These are phyloP conservation scores for Fraxinus cuspidata DNA, from an alignment of 257 asterid species.

Conservation along the genomic window DNA sequence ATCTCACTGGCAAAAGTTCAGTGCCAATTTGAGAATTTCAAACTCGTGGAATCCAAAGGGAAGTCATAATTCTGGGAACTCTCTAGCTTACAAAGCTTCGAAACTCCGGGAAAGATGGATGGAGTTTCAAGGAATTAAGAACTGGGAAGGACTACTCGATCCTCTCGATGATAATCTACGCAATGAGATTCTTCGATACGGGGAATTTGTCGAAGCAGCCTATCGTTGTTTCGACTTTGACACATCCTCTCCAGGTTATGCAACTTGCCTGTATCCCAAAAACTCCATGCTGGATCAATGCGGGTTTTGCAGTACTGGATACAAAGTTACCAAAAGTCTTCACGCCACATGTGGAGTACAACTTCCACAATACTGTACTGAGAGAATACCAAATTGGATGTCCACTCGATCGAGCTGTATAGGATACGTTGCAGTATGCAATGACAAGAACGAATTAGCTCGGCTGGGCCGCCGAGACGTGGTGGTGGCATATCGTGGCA, in stretches of 20 bases:
- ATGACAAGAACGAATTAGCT: constrained; percentile 55
- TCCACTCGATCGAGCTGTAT: constrained; percentile 74
- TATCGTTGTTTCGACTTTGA: constrained; percentile 74
- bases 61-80: not conserved
- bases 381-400: constrained; percentile 49
- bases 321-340: constrained; percentile 49
- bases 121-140: constrained; percentile 85
- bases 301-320: constrained; percentile 43
- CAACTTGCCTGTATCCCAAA: constrained; percentile 41
- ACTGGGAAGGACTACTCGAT: constrained; percentile 92
- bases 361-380: constrained; percentile 56
- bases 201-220: constrained; percentile 79
- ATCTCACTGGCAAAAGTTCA: not conserved
- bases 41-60: constrained; percentile 34
- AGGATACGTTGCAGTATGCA: constrained; percentile 88
- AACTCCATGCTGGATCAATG: constrained; percentile 40
- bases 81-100: constrained; percentile 20
- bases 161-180: constrained; percentile 80
- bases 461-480: constrained; percentile 82
- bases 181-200: constrained; percentile 71
- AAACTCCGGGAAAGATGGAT: constrained; percentile 62
- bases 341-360: constrained; percentile 79
- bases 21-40: constrained; percentile 24
- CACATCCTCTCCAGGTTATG: constrained; percentile 56
- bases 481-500: constrained; percentile 84